A percentile compares a stretch with the other conserved stretches of the same genome.
Evolutionary conservation across 495 filamentous ascomycete genomes (phyloP).

Genomic region (Penicillium maclennaniae): DNA sequence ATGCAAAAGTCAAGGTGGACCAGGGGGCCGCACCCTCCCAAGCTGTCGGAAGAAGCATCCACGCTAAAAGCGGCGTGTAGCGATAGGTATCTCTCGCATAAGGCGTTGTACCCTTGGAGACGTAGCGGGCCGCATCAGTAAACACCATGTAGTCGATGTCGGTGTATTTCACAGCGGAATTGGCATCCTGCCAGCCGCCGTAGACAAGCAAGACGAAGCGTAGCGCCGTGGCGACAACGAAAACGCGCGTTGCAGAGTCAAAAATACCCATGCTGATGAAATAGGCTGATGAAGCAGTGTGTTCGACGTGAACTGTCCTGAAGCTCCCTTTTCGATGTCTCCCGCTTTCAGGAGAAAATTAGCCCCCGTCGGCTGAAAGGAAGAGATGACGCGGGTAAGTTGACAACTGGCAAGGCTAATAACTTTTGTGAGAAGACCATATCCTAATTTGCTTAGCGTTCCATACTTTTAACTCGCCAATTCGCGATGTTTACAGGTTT

Average conservation of each 20-base stretch:
- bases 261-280: constrained; percentile 33
- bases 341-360: not conserved
- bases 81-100: constrained; percentile 92
- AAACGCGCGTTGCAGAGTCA: constrained; percentile 51
- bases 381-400: not conserved
- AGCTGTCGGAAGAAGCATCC: constrained; percentile 80
- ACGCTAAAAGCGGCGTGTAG: constrained; percentile 91
- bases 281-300: not conserved
- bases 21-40: constrained; percentile 37
- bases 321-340: constrained; percentile 1
- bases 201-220: constrained; percentile 73
- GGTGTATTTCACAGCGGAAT: constrained; percentile 91
- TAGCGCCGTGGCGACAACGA: constrained; percentile 63
- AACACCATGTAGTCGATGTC: constrained; percentile 99
- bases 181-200: constrained; percentile 84
- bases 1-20: constrained; percentile 54
- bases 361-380: not conserved
- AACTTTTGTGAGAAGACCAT: not conserved
- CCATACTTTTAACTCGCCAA: not conserved
- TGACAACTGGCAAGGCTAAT: not conserved
- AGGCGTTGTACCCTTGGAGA: constrained; percentile 60
- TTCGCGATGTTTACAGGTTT: constrained; percentile 11
- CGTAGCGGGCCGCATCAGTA: constrained; percentile 88
- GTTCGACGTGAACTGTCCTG: not conserved
- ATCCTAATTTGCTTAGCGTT: not conserved